Percentiles rank a stretch among this genome's conserved stretches.
phyloP scores from a whole-genome alignment of 148 eudicot species.

The Rhododendron ovatum region DNA sequence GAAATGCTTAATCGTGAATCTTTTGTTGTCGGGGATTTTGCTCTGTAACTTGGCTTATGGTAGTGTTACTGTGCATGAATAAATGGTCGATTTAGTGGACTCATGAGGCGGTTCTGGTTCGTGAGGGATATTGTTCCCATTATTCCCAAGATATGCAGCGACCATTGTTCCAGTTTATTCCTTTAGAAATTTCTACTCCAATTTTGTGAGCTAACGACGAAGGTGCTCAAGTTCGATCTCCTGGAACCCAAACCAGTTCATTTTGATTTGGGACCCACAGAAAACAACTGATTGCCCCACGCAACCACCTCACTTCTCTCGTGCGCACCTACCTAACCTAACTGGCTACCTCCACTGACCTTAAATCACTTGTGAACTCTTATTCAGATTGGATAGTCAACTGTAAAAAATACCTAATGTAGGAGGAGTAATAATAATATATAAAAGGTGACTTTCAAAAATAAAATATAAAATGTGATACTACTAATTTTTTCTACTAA shows the following conservation, averaged over 20 bases:
- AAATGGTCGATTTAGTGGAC: background rate
- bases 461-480: too few relatives aligned
- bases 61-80: too few relatives aligned
- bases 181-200: background rate
- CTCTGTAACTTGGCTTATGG: background rate
- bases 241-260: background rate
- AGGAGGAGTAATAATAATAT: too few relatives aligned
- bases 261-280: background rate
- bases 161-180: background rate
- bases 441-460: too few relatives aligned
- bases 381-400: too few relatives aligned
- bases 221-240: background rate
- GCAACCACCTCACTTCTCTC: background rate
- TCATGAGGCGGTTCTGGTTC: background rate
- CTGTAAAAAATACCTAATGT: too few relatives aligned
- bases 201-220: background rate
- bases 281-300: background rate
- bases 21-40: background rate
- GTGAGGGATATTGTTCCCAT: background rate
- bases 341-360: background rate
- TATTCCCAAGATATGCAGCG: background rate
- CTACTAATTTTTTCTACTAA: too few relatives aligned
- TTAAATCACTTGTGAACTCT: too few relatives aligned
- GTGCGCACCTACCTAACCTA: background rate
- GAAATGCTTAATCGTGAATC: background rate